Conservation (phyloP, 208 protist species). For the Lotmaria passim region DNA sequence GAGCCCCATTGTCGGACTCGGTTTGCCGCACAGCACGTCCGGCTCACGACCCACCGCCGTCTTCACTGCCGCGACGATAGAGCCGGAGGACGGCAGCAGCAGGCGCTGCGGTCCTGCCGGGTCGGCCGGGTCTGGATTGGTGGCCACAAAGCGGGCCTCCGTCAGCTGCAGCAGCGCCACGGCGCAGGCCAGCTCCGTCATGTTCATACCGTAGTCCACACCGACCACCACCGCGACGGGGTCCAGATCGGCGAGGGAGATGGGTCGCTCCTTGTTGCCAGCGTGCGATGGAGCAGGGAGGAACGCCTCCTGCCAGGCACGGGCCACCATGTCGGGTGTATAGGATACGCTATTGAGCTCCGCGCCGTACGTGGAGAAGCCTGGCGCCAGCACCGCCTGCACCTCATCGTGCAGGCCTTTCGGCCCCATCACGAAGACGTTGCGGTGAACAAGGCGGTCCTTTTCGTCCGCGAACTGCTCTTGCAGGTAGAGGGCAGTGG, state of each 20-base stretch:
- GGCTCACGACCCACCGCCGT: slow-evolving; percentile 43
- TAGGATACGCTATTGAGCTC: slow-evolving; percentile 58
- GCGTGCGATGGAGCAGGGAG: slow-evolving; percentile 41
- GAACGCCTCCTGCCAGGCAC: slow-evolving; percentile 38
- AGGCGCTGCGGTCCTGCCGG: slow-evolving; percentile 36
- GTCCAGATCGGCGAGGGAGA: slow-evolving; percentile 57
- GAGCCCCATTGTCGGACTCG: slow-evolving; percentile 48
- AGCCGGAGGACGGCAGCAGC: slow-evolving; percentile 56
- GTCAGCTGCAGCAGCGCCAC: slow-evolving; percentile 41
- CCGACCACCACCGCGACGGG: slow-evolving; percentile 66
- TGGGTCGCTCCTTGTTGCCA: neutral
- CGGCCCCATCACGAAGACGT: slow-evolving; percentile 77
- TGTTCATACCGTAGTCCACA: slow-evolving; percentile 66
- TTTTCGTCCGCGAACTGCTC: slow-evolving; percentile 34
- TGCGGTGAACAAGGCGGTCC: slow-evolving; percentile 52
- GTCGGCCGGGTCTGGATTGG: slow-evolving; percentile 72
- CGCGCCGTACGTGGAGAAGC: slow-evolving; percentile 72
- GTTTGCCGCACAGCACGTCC: slow-evolving; percentile 68
- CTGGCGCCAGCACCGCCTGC: slow-evolving; percentile 55
- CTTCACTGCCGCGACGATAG: slow-evolving; percentile 42
- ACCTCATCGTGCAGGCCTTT: slow-evolving; percentile 75
- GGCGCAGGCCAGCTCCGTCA: slow-evolving; percentile 64
- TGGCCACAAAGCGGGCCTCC: slow-evolving; percentile 54
- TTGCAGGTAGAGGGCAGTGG: slow-evolving; percentile 52
- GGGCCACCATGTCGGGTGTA: slow-evolving; percentile 30